Evolutionary conservation across 768 basidiomycete genomes (phyloP).

Genomic region (Hysterangium stoloniferum): DNA sequence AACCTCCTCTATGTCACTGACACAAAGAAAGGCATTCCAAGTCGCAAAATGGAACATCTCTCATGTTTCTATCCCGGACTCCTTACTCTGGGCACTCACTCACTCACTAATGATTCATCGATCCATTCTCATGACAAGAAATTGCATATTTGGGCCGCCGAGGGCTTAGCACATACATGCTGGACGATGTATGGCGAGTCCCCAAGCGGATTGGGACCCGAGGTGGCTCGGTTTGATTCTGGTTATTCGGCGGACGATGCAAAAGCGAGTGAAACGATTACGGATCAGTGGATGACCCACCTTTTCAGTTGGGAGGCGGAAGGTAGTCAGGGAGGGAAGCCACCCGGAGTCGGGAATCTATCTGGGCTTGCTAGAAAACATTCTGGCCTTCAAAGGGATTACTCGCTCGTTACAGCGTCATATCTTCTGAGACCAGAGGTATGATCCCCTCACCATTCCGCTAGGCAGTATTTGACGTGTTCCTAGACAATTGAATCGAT

Average conservation of each 20-base stretch:
- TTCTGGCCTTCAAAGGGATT: slow-evolving; percentile 11
- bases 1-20: slow-evolving; percentile 20
- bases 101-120: background rate
- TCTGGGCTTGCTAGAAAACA: slow-evolving; percentile 3
- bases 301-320: slow-evolving; percentile 15
- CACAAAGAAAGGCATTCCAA: background rate
- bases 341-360: slow-evolving; percentile 10
- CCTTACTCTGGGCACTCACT: slow-evolving; percentile 16
- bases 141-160: slow-evolving; percentile 19
- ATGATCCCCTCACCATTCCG: background rate
- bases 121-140: slow-evolving; percentile 1
- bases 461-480: background rate
- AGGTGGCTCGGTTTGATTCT: slow-evolving; percentile 14
- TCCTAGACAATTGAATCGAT: slow-evolving; percentile 10
- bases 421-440: slow-evolving; percentile 21
- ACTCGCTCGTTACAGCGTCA: background rate
- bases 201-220: slow-evolving; percentile 17
- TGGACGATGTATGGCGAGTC: slow-evolving; percentile 17
- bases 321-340: slow-evolving; percentile 11
- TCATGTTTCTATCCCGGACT: slow-evolving; percentile 15
- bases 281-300: slow-evolving; percentile 15
- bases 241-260: background rate
- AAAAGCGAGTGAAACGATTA: background rate
- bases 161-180: slow-evolving; percentile 20
- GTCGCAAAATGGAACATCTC: slow-evolving; percentile 11